phyloP scores from a whole-genome alignment of 352 stramenopile genomes.

The Phytophthora hybrid region DNA sequence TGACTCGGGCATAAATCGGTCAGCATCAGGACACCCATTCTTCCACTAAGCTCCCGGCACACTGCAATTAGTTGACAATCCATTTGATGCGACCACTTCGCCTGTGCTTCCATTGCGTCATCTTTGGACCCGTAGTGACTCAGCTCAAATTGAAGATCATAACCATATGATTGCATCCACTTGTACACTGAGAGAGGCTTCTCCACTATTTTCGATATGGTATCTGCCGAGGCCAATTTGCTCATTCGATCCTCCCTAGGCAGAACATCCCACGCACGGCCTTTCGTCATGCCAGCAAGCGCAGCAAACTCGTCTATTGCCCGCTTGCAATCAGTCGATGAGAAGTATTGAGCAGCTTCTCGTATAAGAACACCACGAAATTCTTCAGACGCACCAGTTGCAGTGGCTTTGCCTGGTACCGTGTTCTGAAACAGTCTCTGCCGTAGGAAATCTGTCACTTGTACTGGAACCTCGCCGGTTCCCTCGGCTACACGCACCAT shows the following conservation, averaged over 20 bases:
- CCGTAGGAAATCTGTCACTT: constrained; percentile 45
- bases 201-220: constrained; percentile 5
- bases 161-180: constrained; percentile 58
- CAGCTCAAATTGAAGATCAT: constrained; percentile 64
- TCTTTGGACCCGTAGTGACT: constrained; percentile 61
- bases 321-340: constrained; percentile 44
- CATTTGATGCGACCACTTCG: constrained; percentile 80
- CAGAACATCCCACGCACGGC: constrained; percentile 17
- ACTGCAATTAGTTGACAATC: constrained; percentile 73
- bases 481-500: constrained; percentile 46
- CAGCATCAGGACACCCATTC: constrained; percentile 65
- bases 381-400: background rate
- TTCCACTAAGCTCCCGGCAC: constrained; percentile 49
- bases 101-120: constrained; percentile 52
- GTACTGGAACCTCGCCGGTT: constrained; percentile 24
- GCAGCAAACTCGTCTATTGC: constrained; percentile 41
- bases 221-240: constrained; percentile 17
- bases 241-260: constrained; percentile 17
- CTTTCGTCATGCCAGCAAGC: constrained; percentile 34
- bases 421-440: constrained; percentile 36
- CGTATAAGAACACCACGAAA: constrained; percentile 30
- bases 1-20: constrained; percentile 75
- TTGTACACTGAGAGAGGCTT: constrained; percentile 52
- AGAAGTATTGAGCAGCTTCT: constrained; percentile 34
- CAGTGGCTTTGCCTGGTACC: background rate